These are phyloP conservation scores for Papiliotrema nemorosa DNA, from an alignment of 1,284 basidiomycete genomes.

Conservation along the genomic window DNA sequence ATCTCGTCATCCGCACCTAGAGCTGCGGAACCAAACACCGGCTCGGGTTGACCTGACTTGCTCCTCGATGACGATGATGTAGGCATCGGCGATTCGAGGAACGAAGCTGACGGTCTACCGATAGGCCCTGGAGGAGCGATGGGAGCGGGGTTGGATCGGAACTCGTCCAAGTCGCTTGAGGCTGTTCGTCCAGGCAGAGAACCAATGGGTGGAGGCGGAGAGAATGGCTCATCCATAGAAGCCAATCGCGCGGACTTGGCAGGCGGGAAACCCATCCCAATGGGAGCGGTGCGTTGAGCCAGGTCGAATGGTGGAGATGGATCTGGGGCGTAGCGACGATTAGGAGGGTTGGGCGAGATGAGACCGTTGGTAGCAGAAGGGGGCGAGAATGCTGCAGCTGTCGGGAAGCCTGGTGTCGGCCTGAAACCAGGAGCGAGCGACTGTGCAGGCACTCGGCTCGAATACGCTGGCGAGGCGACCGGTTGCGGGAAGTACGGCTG, in stretches of 20 bases:
- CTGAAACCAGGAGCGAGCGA: slow-evolving; percentile 25
- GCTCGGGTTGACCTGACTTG: slow-evolving; percentile 26
- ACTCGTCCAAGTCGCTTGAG: slow-evolving; percentile 11
- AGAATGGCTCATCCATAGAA: slow-evolving; percentile 36
- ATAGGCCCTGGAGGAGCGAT: slow-evolving; percentile 22
- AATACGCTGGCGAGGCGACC: slow-evolving; percentile 15
- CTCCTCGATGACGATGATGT: slow-evolving; percentile 12
- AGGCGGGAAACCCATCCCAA: slow-evolving; percentile 40
- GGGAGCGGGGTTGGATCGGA: slow-evolving; percentile 13
- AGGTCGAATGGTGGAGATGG: slow-evolving; percentile 27
- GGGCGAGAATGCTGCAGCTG: slow-evolving; percentile 31
- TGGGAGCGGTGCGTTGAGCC: slow-evolving; percentile 26
- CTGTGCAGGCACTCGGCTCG: slow-evolving; percentile 22
- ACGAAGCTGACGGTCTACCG: slow-evolving; percentile 19
- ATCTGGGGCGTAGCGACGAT: slow-evolving; percentile 20
- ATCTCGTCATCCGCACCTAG: slow-evolving; percentile 40
- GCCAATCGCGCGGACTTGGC: slow-evolving; percentile 21
- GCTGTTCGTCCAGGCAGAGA: slow-evolving; percentile 3
- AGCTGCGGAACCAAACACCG: slow-evolving; percentile 39
- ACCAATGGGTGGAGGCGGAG: slow-evolving; percentile 33
- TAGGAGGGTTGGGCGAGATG: slow-evolving; percentile 29
- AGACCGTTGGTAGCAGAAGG: slow-evolving; percentile 23
- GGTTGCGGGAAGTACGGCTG: slow-evolving; percentile 34
- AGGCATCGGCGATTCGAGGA: slow-evolving; percentile 7
- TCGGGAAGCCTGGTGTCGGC: slow-evolving; percentile 14